Percentiles rank a stretch among this genome's conserved stretches.
These are phyloP conservation scores for Penicillium riverlandense DNA, from an alignment of 495 filamentous ascomycete species.

Conservation along the genomic window DNA sequence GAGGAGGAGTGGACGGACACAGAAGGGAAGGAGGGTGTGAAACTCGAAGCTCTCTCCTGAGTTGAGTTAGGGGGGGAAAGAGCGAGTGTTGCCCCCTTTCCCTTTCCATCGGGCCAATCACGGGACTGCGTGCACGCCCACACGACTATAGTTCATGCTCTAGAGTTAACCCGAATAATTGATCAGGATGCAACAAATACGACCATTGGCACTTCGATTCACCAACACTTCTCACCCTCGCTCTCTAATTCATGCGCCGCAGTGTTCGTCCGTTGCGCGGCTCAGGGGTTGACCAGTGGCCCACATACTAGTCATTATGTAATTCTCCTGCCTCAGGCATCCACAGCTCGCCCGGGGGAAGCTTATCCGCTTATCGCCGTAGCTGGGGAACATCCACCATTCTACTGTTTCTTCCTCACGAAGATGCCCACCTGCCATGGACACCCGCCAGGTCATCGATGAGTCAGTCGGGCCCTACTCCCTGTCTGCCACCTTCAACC, in stretches of 20 bases:
- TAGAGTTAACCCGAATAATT: not conserved
- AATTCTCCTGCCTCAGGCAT: not conserved
- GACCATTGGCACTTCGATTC: too few species aligned
- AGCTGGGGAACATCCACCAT: conserved; percentile 1
- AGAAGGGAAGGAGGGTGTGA: conserved; percentile 11
- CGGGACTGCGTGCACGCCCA: conserved; percentile 10
- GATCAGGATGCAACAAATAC: too few species aligned
- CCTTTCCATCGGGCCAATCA: conserved; percentile 20
- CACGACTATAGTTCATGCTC: conserved; percentile 4
- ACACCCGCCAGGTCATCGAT: conserved; percentile 82
- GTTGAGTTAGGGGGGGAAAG: conserved; percentile 11
- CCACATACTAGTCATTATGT: not conserved
- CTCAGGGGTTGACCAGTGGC: not conserved
- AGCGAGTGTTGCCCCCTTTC: conserved; percentile 28
- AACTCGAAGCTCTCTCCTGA: conserved; percentile 11
- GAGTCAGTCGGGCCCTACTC: conserved; percentile 65
- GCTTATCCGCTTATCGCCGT: conserved; percentile 18
- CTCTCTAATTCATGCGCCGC: too few species aligned
- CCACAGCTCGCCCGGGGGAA: conserved; percentile 6
- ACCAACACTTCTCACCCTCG: too few species aligned
- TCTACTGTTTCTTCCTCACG: not conserved
- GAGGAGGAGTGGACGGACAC: conserved; percentile 11
- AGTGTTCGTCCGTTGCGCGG: too few species aligned
- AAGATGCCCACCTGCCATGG: conserved; percentile 49
- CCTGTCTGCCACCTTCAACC: conserved; percentile 80